Conservation (phyloP, 345 rosid genomes). For the Populus euphratica region DNA sequence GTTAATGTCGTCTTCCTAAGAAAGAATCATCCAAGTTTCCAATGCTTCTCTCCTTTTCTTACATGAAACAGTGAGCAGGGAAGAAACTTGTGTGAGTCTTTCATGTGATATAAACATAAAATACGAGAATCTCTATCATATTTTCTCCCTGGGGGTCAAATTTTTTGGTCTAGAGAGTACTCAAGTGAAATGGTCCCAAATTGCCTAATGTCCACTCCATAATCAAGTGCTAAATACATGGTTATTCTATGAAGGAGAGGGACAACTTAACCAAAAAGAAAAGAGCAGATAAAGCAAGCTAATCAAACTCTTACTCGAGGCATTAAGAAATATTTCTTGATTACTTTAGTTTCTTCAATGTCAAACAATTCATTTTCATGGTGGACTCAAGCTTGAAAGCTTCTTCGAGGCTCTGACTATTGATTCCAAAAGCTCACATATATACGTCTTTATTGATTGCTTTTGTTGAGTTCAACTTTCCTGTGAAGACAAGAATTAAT, state of each 20-base stretch:
- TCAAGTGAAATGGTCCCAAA: background rate
- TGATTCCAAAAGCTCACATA: background rate
- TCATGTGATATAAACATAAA: no score
- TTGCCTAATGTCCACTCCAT: background rate
- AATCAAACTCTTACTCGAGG: background rate
- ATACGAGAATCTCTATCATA: background rate
- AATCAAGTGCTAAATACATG: background rate
- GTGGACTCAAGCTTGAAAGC: background rate
- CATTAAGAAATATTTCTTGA: background rate
- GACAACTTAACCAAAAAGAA: background rate
- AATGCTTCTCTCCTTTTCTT: no score
- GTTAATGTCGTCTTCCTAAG: no score
- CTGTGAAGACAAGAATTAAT: background rate
- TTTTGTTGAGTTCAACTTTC: background rate
- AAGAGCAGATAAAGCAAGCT: background rate
- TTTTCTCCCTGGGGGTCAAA: background rate
- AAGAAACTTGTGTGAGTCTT: no score
- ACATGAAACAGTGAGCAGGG: no score
- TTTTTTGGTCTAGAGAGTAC: background rate
- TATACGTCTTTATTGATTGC: background rate
- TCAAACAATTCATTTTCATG: background rate
- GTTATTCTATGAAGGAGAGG: background rate
- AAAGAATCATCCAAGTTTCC: no score
- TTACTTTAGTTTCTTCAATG: background rate
- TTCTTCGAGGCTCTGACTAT: background rate